Percentiles rank a stretch among this genome's conserved stretches.
Evolutionary conservation across 768 basidiomycete species (phyloP).

Genomic region (Daedaleopsis sinensis): DNA sequence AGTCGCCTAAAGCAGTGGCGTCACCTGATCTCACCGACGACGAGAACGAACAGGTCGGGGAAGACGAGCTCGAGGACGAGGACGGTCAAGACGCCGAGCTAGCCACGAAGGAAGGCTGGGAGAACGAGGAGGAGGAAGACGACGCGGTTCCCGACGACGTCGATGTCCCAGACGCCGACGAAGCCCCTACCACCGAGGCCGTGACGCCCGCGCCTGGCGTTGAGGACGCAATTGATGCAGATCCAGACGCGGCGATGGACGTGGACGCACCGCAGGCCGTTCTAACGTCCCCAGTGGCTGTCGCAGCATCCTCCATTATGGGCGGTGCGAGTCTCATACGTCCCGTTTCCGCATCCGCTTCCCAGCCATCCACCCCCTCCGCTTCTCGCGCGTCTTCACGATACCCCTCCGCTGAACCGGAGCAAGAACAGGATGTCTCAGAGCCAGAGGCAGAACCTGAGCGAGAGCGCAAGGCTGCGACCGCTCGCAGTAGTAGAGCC

Average conservation of each 20-base stretch:
- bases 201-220: constrained; percentile 23
- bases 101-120: constrained; percentile 9
- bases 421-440: constrained; percentile 22
- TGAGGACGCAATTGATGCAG: constrained; percentile 30
- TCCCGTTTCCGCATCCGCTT: constrained; percentile 41
- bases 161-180: constrained; percentile 27
- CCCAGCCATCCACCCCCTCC: constrained; percentile 38
- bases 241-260: constrained; percentile 26
- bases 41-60: constrained; percentile 36
- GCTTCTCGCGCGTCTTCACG: constrained; percentile 43
- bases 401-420: constrained; percentile 42
- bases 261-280: constrained; percentile 27
- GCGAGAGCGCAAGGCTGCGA: constrained; percentile 15
- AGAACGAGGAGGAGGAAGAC: constrained; percentile 31
- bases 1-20: constrained; percentile 21
- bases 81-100: constrained; percentile 11
- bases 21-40: constrained; percentile 37
- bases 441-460: constrained; percentile 27
- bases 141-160: constrained; percentile 32
- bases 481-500: constrained; percentile 13
- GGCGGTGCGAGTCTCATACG: constrained; percentile 44
- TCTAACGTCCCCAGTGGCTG: constrained; percentile 33
- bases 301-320: constrained; percentile 52
- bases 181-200: constrained; percentile 15
- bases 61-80: constrained; percentile 23